A percentile compares a stretch with the other conserved stretches of the same genome.
Evolutionary conservation across 768 basidiomycete genomes (phyloP).

Genomic region (Guyanaporus albipodus): DNA sequence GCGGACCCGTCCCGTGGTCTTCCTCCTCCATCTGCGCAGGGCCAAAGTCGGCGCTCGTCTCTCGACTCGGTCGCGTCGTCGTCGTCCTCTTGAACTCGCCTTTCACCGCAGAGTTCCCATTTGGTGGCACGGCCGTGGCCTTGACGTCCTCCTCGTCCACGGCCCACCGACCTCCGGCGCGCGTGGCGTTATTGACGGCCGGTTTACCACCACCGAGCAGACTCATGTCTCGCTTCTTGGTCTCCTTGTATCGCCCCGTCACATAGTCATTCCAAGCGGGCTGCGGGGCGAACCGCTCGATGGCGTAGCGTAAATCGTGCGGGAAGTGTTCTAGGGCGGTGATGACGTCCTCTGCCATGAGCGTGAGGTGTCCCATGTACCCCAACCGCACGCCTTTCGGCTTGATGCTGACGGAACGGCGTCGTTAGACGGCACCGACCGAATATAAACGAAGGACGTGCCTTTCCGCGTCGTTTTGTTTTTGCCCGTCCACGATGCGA

Average conservation of each 20-base stretch:
- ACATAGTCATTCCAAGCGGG: constrained; percentile 90
- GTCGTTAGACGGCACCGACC: constrained; percentile 6
- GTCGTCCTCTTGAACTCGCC: constrained; percentile 58
- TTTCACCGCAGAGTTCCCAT: constrained; percentile 31
- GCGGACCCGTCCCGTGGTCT: constrained; percentile 39
- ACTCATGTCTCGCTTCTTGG: constrained; percentile 74
- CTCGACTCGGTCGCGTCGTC: constrained; percentile 40
- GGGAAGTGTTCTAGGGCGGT: constrained; percentile 87
- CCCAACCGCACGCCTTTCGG: constrained; percentile 80
- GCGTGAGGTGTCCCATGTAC: constrained; percentile 95
- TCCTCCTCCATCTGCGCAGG: constrained; percentile 46
- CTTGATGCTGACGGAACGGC: constrained; percentile 45
- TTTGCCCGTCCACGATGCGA: constrained; percentile 84
- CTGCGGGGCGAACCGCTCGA: constrained; percentile 68
- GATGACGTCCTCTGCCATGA: constrained; percentile 94
- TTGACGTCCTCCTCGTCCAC: constrained; percentile 62
- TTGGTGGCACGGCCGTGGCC: constrained; percentile 19
- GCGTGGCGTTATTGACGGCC: constrained; percentile 38
- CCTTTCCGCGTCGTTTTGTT: constrained; percentile 73
- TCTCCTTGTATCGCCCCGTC: constrained; percentile 77
- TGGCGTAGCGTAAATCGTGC: constrained; percentile 60
- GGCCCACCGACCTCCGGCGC: constrained; percentile 48
- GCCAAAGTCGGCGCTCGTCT: constrained; percentile 66
- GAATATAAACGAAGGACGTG: constrained; percentile 30
- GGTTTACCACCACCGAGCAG: constrained; percentile 87